phyloP scores from a whole-genome alignment of 257 asterid species.

The Nicotiana otophora region DNA sequence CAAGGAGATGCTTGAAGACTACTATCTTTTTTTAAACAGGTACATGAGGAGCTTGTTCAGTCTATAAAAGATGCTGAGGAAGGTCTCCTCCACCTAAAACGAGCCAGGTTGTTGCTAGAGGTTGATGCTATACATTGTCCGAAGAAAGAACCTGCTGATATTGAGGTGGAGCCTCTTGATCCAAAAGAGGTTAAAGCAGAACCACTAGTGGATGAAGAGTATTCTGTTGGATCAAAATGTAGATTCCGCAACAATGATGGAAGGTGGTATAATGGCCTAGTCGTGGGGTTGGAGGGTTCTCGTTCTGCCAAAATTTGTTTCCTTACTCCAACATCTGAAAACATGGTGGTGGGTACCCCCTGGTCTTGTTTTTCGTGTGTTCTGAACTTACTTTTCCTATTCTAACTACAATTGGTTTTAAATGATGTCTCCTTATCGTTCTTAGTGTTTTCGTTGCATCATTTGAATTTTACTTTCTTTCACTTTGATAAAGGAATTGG shows the following conservation, averaged over 20 bases:
- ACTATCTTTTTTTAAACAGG: constrained; percentile 25
- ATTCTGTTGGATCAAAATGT: constrained; percentile 78
- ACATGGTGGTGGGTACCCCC: constrained; percentile 71
- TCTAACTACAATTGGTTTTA: neutral
- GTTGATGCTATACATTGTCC: constrained; percentile 51
- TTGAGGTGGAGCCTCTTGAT: constrained; percentile 46
- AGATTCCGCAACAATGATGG: constrained; percentile 86
- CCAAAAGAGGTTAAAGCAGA: constrained; percentile 40
- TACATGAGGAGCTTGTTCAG: constrained; percentile 69
- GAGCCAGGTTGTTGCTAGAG: constrained; percentile 66
- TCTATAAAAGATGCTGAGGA: constrained; percentile 77
- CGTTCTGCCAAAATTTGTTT: constrained; percentile 62
- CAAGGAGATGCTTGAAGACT: constrained; percentile 8
- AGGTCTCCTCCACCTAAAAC: constrained; percentile 82
- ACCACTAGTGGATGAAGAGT: constrained; percentile 44
- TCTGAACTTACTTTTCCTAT: neutral
- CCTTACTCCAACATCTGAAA: constrained; percentile 79
- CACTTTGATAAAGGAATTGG: neutral
- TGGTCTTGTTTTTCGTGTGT: constrained; percentile 12
- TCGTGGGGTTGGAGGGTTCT: constrained; percentile 63
- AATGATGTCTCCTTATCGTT: neutral
- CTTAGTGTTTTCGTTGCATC: neutral
- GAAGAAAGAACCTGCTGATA: constrained; percentile 26
- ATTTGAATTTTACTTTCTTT: neutral
- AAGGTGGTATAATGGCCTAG: constrained; percentile 79